Evolutionary conservation across 495 filamentous ascomycete genomes (phyloP).

Genomic region (Penicillium waksmanii): DNA sequence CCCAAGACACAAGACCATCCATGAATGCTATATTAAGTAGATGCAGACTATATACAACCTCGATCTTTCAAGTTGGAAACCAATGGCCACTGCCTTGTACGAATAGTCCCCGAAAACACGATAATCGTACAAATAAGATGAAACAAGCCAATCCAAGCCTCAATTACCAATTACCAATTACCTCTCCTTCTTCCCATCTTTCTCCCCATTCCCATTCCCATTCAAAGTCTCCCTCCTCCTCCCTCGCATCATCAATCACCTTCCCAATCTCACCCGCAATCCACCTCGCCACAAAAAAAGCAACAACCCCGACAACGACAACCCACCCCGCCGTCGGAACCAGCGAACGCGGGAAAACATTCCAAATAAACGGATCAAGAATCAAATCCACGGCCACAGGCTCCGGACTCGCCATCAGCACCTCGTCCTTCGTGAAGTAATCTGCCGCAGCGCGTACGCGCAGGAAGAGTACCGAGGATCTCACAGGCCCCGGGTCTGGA

Average conservation of each 20-base stretch:
- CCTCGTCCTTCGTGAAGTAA: conserved; percentile 74
- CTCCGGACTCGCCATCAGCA: conserved; percentile 76
- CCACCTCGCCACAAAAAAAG: conserved; percentile 50
- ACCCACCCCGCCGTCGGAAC: conserved; percentile 67
- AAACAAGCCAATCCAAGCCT: neutral
- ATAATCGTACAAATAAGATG: neutral
- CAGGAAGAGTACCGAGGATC: conserved; percentile 74
- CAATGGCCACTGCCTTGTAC: neutral
- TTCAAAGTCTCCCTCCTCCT: conserved; percentile 8
- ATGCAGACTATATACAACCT: neutral
- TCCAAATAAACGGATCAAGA: conserved; percentile 81
- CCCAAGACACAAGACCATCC: too few species aligned
- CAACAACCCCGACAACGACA: conserved; percentile 54
- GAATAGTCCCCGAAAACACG: neutral
- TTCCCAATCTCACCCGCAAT: conserved; percentile 33
- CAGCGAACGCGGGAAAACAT: conserved; percentile 71
- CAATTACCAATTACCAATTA: conserved; percentile 13
- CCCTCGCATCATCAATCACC: conserved; percentile 28
- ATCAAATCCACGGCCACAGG: conserved; percentile 81
- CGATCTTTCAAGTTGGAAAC: neutral
- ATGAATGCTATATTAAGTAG: too few species aligned
- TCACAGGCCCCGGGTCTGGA: conserved; percentile 26
- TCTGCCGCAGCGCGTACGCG: conserved; percentile 77
- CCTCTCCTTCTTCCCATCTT: conserved; percentile 28
- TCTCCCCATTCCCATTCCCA: conserved; percentile 12